A percentile compares a stretch with the other conserved stretches of the same genome.
Evolutionary conservation across 805 yeast species (phyloP).

Genomic region (Spathaspora hagerdaliae): DNA sequence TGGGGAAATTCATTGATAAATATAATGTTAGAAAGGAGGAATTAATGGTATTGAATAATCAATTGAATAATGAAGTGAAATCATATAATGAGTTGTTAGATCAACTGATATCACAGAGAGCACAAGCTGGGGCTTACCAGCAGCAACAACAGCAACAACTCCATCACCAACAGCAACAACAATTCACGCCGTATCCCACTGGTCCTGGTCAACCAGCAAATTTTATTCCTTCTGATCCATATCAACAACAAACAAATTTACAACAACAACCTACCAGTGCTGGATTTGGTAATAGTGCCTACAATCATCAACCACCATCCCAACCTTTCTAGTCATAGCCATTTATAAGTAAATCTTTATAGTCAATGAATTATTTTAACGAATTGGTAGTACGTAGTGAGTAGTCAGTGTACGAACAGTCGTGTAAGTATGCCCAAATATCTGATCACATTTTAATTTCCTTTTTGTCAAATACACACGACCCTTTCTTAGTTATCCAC

Average conservation of each 20-base stretch:
- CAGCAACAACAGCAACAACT: conserved; percentile 3
- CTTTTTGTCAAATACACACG: no score
- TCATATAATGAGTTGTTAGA: conserved; percentile 69
- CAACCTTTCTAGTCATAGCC: background rate
- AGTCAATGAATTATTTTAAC: no score
- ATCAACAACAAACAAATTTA: conserved; percentile 2
- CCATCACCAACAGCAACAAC: background rate
- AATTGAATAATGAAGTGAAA: conserved; percentile 64
- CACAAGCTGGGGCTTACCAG: conserved; percentile 5
- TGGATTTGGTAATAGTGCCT: conserved; percentile 34
- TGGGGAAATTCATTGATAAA: conserved; percentile 73
- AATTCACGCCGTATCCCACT: conserved; percentile 4
- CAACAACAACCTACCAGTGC: conserved; percentile 35
- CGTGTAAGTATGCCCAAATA: no score
- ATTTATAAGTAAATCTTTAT: no score
- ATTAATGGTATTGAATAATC: conserved; percentile 63
- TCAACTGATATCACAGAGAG: conserved; percentile 23
- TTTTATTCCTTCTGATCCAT: background rate
- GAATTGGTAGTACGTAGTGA: no score
- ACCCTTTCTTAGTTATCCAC: no score
- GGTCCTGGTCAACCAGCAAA: conserved; percentile 1
- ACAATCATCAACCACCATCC: background rate
- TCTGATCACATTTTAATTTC: no score
- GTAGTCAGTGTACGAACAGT: no score
- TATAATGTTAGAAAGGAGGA: conserved; percentile 78